Evolutionary conservation across 1,284 basidiomycete species (phyloP), one percentile per base, ranked within the genome.

Genomic region (Vanrija sp.): DNA sequence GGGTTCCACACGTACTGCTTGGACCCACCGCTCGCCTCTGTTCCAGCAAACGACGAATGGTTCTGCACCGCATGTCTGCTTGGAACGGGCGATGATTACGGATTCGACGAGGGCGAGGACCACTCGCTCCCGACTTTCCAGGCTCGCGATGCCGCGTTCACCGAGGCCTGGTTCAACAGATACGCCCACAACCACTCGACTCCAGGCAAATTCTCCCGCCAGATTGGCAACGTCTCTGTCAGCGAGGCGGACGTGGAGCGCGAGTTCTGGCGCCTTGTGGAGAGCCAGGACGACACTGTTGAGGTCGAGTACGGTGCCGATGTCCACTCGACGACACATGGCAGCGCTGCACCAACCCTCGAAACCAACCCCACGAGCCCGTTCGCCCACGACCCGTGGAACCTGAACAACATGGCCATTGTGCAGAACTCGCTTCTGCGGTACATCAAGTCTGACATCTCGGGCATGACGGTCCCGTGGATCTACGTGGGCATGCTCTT

Each of bases 381-480:
- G 1, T 96, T 95, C 68, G 84, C 95, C 9, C 85, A 84, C 66
- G 91, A 97, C 74, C 86, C 88, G 0, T 98, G 96, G 96, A 99
- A 99, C 73, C 78, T 99, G 65, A 98, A 98, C 78, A 98, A 98
- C 66, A 87, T 99, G 47, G 89, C 94, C 7, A 94, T 96, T 61
- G 75, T 93, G 6, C 81, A 85, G 2, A 88, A 93, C 51, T 97
- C 92, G 49, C 60, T 78, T 3, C 56, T 79, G 20, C 77, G 80
- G 19, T 98, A 88, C 77, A 97, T 99, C 79, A 96, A 97, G 77
- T 94, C 91, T 6, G 95, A 98, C 75, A 97, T 99, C 54, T 98
- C 93, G 51, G 96, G 96, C 18, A 98, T 98, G 96, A 99, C 96
- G 0, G 92, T 98, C 4, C 96, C 96, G 7, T 99, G 96, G 96